Base-by-base conservation (phyloP, 805 yeast genomes). In the Nakazawaea laoshanensis region DNA sequence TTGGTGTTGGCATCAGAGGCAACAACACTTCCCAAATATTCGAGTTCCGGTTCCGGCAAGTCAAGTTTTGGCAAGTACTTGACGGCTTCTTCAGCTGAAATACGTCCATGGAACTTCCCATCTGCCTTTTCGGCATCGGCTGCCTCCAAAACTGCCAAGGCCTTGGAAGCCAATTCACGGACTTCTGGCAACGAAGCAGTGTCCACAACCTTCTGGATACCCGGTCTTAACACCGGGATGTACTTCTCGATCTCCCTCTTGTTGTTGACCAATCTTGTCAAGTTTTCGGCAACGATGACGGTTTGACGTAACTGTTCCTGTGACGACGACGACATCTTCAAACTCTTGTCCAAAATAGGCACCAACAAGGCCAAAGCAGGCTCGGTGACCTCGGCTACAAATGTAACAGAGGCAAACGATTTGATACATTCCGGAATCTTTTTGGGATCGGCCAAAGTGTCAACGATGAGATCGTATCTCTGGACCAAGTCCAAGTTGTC, bases 331-430 rank as follows among this genome's bases (percentile, higher is more conserved):
- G 89, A 74, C 64, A 82, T 74, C 49, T 80, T 81, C 50, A 89
- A 67, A 3, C 97, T 89, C 55, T 88, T 85, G 53, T 77, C 87
- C 49, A 89, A 71, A 44, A 88, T 88, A 29, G 98, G 98, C 29
- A 85, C 96, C 50, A 89, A 67, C 37, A 89, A 61, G 7, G 97
- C 74, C 46, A 89, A 67, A 4, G 94, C 94, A 4, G 97, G 94
- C 63, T 88, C 97, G 11, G 96, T 92, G 42, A 89, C 98, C 63
- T 92, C 98, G 29, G 98, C 95, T 31, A 89, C 97, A 56, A 89
- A 89, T 0, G 98, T 92, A 35, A 89, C 96, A 25, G 94, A 82
- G 3, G 95, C 81, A 42, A 89, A 70, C 27, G 89, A 74, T 59
- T 81, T 84, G 56, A 89, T 84, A 59, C 95, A 87, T 39, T 73